Conservation (phyloP, 352 stramenopile genomes). For the Globisporangium rhizosaccharum region DNA sequence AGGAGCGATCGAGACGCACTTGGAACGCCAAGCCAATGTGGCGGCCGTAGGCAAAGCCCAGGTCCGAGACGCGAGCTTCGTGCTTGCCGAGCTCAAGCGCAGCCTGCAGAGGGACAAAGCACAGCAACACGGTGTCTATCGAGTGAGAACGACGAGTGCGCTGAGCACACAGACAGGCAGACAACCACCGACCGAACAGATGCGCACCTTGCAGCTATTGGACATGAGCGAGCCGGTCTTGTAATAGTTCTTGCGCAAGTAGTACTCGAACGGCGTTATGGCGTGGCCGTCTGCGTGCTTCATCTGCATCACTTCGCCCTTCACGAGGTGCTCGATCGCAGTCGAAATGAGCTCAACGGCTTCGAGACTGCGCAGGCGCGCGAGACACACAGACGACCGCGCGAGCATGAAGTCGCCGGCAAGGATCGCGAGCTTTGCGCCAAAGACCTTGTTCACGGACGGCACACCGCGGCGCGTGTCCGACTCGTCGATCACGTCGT, state of each 20-base stretch:
- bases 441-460: constrained; percentile 96
- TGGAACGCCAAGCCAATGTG: constrained; percentile 98
- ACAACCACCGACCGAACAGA: neutral
- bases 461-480: constrained; percentile 92
- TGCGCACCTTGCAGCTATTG: constrained; percentile 88
- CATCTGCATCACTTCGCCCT: constrained; percentile 99
- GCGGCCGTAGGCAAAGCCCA: constrained; percentile 96
- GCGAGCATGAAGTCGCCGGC: constrained; percentile 97
- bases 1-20: constrained; percentile 29
- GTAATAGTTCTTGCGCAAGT: constrained; percentile 99
- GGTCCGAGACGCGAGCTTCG: constrained; percentile 65
- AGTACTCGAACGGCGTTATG: constrained; percentile 92
- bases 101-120: constrained; percentile 24
- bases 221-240: constrained; percentile 99
- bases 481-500: constrained; percentile 98
- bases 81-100: constrained; percentile 92
- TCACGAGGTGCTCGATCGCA: constrained; percentile 98
- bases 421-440: constrained; percentile 98
- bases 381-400: constrained; percentile 93
- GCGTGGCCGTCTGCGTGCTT: constrained; percentile 77
- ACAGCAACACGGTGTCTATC: neutral
- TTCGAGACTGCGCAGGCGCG: constrained; percentile 92
- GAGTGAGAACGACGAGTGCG: neutral
- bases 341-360: constrained; percentile 97
- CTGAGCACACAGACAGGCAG: too few relatives aligned